Evolutionary conservation across 2,329 filamentous ascomycete genomes (phyloP), one percentile per base, ranked within the genome.

Genomic region (Aureobasidium sp.): DNA sequence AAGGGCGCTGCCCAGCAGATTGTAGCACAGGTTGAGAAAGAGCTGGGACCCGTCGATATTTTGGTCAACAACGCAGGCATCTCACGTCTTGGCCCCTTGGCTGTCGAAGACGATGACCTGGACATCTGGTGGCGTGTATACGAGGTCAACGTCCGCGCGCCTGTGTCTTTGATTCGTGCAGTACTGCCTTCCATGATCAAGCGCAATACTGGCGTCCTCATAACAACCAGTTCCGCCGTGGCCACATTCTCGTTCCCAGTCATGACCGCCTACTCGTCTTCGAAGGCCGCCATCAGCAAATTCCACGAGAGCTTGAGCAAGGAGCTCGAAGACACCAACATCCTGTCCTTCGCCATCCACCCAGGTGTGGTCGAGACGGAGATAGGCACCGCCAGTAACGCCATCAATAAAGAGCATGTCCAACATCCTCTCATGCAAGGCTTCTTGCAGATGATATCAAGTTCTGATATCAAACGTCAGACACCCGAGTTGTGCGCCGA

Each of bases 71-170:
- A 59, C 12, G 56, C 45, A n/a, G 56, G 56, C 31, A 48, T 59
- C 9, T 27, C 64, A 3, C 65, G 66, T 9, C 45, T 67, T 8
- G 55, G 61, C n/a, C 56, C 64, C 39, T n/a, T 55, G 8, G 25
- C 4, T 42, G 51, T 31, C 5, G 63, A 66, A 37, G 60, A 65
- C 1, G 63, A 64, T 11, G 62, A 64, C 31, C n/a, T 68, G 9
- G 67, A 68, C 34, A 63, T 65, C 55, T 69, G 66, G 68, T 69
- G 68, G 68, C 63, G 61, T 39, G 64, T 68, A 37, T 64, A 67
- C 60, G 67, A 69, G 34, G 60, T 69, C 63, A 68, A 68, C 34
- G 66, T 69, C 3, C 64, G 63, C 2, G 67, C 67, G 6, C 65
- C 66, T 7, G 68, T 68, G 7, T 39, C 64, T 6, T 48, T 68